Evolutionary conservation across 2,329 filamentous ascomycete genomes (phyloP).

Genomic region (Didymella pomorum): DNA sequence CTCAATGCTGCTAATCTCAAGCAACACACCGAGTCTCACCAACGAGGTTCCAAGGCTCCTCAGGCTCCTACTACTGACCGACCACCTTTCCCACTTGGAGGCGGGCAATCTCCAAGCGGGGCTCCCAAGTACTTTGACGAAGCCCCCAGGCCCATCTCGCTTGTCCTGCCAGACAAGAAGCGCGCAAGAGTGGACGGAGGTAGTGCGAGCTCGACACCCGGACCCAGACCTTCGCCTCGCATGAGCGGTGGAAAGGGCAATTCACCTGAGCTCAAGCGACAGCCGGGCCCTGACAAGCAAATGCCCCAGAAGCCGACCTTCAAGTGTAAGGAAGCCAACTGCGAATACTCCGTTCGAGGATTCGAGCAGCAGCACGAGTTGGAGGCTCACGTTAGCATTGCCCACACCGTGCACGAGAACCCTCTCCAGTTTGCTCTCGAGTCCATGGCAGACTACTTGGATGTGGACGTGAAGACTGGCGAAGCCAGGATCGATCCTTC

Average conservation of each 20-base stretch:
- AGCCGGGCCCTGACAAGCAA: constrained; percentile 53
- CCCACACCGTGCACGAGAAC: constrained; percentile 63
- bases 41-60: constrained; percentile 59
- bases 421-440: constrained; percentile 65
- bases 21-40: constrained; percentile 54
- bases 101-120: constrained; percentile 63
- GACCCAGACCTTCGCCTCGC: constrained; percentile 51
- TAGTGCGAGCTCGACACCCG: constrained; percentile 54
- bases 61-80: constrained; percentile 60
- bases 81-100: constrained; percentile 61
- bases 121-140: constrained; percentile 64
- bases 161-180: constrained; percentile 66
- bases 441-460: constrained; percentile 60
- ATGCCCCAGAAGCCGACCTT: constrained; percentile 57
- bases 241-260: constrained; percentile 46
- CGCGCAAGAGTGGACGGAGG: constrained; percentile 59
- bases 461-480: constrained; percentile 57
- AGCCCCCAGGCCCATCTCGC: constrained; percentile 61
- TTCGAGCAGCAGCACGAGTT: constrained; percentile 64
- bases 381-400: constrained; percentile 62
- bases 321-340: constrained; percentile 62
- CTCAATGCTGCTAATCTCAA: constrained; percentile 51
- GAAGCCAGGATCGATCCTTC: constrained; percentile 39
- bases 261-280: constrained; percentile 58
- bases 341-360: constrained; percentile 62